A percentile compares a stretch with the other conserved stretches of the same genome.
Evolutionary conservation across 2,329 filamentous ascomycete genomes (phyloP).

Genomic region (Coniella lustricola): DNA sequence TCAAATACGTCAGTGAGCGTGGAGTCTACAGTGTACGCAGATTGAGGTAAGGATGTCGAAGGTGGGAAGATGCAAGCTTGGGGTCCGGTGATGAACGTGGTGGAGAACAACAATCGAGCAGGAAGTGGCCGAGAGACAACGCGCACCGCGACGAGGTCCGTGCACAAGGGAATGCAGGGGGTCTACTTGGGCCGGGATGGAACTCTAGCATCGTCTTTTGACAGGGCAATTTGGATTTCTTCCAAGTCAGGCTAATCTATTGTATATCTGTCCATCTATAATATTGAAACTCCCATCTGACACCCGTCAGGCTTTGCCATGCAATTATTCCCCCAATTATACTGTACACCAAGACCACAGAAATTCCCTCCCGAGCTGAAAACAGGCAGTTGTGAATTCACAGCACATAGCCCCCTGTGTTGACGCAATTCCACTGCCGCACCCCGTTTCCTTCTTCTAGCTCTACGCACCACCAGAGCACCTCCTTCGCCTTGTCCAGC

Average conservation of each 20-base stretch:
- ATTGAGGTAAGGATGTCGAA: slow-evolving; percentile 2
- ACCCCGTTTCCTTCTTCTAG: slow-evolving; percentile 79
- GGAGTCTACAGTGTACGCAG: background rate
- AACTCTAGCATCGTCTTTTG: too few relatives aligned
- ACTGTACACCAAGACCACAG: background rate
- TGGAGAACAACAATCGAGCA: slow-evolving; percentile 13
- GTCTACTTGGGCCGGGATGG: background rate
- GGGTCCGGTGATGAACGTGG: background rate
- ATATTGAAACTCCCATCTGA: too few relatives aligned
- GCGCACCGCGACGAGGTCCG: slow-evolving; percentile 15
- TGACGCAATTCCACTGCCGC: slow-evolving; percentile 68
- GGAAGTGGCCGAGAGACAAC: background rate
- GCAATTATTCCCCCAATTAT: background rate
- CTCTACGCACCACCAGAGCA: slow-evolving; percentile 96
- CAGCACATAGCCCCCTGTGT: slow-evolving; percentile 59
- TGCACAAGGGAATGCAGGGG: background rate
- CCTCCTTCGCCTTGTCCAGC: slow-evolving; percentile 80
- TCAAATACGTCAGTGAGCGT: slow-evolving; percentile 8
- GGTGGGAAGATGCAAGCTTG: slow-evolving; percentile 8
- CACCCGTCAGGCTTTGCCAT: background rate
- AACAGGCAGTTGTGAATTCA: too few relatives aligned
- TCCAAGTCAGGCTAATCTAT: too few relatives aligned
- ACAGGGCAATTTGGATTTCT: too few relatives aligned
- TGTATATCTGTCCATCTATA: too few relatives aligned
- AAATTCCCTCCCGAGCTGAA: background rate